These are phyloP conservation scores for Aurantiochytrium sp. DNA, from an alignment of 108 stramenopile genomes.

Conservation along the genomic window DNA sequence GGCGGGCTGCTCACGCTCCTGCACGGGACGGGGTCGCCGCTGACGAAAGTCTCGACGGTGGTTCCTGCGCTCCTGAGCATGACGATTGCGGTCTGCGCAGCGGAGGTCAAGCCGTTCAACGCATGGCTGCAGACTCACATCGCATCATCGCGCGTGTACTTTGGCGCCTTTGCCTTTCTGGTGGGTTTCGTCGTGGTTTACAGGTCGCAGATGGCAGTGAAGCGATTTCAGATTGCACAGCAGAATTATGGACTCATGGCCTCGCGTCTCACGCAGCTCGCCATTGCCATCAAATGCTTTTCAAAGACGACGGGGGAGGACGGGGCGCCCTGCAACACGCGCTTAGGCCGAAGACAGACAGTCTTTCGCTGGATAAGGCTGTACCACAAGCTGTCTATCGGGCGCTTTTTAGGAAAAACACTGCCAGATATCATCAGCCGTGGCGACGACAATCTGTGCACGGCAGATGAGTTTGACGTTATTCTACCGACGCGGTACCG, in stretches of 20 bases:
- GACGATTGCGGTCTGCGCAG: background rate
- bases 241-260: background rate
- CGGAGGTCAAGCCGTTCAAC: background rate
- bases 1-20: background rate
- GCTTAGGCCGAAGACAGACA: background rate
- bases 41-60: background rate
- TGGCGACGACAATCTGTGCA: background rate
- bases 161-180: background rate
- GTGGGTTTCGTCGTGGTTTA: background rate
- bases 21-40: background rate
- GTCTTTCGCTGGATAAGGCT: constrained; percentile 4
- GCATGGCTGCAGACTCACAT: background rate
- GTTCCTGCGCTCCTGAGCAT: background rate
- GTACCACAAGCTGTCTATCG: background rate
- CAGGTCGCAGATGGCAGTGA: background rate
- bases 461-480: background rate
- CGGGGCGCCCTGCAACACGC: background rate
- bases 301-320: background rate
- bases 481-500: background rate
- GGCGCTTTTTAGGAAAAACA: background rate
- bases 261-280: background rate
- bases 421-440: background rate
- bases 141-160: background rate
- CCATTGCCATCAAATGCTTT: background rate
- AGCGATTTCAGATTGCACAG: background rate